phyloP scores from a whole-genome alignment of 208 protist genomes.

The Leishmania tarentolae region DNA sequence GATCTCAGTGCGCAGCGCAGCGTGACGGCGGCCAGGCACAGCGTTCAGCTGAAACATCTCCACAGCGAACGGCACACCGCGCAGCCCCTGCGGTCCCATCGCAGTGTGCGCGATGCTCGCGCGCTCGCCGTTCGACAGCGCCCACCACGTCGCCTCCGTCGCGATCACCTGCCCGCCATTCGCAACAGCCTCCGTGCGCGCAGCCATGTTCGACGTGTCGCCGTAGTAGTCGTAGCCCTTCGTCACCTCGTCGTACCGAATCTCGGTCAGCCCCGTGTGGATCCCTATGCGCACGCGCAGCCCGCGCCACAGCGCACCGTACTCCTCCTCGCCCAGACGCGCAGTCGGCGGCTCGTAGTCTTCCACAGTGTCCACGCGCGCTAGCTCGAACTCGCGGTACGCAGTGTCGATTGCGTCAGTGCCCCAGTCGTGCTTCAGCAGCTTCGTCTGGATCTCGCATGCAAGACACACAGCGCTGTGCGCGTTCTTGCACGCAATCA shows the following conservation, averaged over 20 bases:
- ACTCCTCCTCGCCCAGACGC: conserved; percentile 37
- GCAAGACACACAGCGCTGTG: conserved; percentile 45
- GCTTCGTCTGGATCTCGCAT: conserved; percentile 51
- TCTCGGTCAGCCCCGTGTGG: conserved; percentile 71
- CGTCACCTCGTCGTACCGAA: conserved; percentile 58
- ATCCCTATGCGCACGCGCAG: conserved; percentile 63
- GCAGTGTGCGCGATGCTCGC: conserved; percentile 17
- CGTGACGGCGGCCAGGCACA: conserved; percentile 45
- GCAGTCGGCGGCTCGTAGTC: conserved; percentile 33
- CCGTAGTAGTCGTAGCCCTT: conserved; percentile 49
- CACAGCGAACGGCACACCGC: conserved; percentile 57
- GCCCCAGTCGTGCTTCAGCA: conserved; percentile 60
- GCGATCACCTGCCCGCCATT: conserved; percentile 78
- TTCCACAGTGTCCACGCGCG: conserved; percentile 19
- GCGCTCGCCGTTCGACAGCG: conserved; percentile 38
- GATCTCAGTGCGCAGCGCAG: conserved; percentile 51
- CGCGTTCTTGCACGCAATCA: conserved; percentile 62
- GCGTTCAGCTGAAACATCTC: conserved; percentile 68
- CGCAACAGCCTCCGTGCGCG: conserved; percentile 75
- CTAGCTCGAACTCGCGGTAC: conserved; percentile 56
- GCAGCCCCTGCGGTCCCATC: conserved; percentile 48
- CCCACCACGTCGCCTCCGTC: conserved; percentile 47
- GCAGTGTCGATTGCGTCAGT: conserved; percentile 42
- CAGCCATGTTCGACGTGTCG: conserved; percentile 18
- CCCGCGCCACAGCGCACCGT: conserved; percentile 42